Evolutionary conservation across 371 early-diverging fungal species (phyloP).

Genomic region (Vavraia culicis): DNA sequence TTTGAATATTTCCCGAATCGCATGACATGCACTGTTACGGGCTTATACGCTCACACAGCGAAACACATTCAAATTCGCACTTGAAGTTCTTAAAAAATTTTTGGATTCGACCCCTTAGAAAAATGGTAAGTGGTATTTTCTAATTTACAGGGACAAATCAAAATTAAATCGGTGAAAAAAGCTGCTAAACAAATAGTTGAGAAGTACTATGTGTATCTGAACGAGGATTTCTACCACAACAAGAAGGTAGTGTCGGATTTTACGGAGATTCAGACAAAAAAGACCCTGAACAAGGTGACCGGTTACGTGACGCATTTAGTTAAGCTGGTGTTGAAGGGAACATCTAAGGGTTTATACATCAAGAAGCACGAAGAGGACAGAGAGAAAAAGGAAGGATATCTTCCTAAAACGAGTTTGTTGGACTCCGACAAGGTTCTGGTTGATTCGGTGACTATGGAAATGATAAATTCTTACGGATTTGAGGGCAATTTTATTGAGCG

Average conservation of each 20-base stretch:
- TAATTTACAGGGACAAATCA: constrained; percentile 34
- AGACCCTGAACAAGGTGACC: constrained; percentile 98
- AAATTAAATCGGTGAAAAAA: constrained; percentile 97
- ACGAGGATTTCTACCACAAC: constrained; percentile 98
- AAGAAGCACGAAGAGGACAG: constrained; percentile 98
- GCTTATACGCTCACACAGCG: too few relatives aligned
- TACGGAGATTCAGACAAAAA: constrained; percentile 89
- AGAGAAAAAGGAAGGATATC: constrained; percentile 97
- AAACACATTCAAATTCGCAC: too few relatives aligned
- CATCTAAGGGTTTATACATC: constrained; percentile 97
- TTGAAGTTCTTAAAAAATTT: too few relatives aligned
- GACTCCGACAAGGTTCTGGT: constrained; percentile 72
- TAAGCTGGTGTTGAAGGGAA: constrained; percentile 93
- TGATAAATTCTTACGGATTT: constrained; percentile 40
- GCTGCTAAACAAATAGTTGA: constrained; percentile 96
- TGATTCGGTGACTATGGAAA: constrained; percentile 60
- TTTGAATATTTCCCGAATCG: too few relatives aligned
- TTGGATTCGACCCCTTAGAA: too few relatives aligned
- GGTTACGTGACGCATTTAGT: constrained; percentile 99
- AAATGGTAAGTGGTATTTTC: too few relatives aligned
- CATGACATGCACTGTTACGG: too few relatives aligned
- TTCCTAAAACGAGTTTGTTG: constrained; percentile 92
- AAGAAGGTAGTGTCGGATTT: constrained; percentile 89
- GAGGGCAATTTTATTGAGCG: constrained; percentile 32
- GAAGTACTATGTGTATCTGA: constrained; percentile 96